Base-by-base conservation (phyloP, 2,329 filamentous ascomycete species). In the Penicillium sp. region DNA sequence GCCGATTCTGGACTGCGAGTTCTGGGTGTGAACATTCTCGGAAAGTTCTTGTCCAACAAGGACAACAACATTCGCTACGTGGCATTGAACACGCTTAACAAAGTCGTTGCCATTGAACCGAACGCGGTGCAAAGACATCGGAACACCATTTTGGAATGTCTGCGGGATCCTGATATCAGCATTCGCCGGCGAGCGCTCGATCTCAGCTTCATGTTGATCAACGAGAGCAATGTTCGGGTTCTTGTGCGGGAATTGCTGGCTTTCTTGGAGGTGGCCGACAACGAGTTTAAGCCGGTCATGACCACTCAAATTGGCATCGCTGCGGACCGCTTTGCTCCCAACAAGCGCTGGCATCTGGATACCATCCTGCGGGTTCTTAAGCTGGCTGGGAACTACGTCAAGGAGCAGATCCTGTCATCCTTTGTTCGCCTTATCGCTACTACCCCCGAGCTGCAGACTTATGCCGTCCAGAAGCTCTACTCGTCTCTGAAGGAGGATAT, bases 11-110 rank as follows among this genome's bases (percentile, higher is more conserved):
- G 95, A 37, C 80, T 99, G 63, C 85, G 96, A 52, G 95, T 99
- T 22, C 84, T 99, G 27, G 95, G 95, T 70, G 95, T 99, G 68
- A 99, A 99, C 74, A 99, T 99, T 65, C 86, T 99, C 24, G 95
- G 96, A 74, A 99, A 98, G 75, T 99, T 99, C 79, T 79, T 99
- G 62, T 89, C 93, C n/a, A 99, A 99, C 81, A 89, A 94, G 68
- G 95, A 99, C 78, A 99, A 99, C 82, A 99, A 99, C 74, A 99
- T 99, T 70, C 89, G 95, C 76, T 99, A 99, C 72, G 95, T 99
- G 53, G 95, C 95, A 18, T 82, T 99, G 53, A 99, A 99, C 77
- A 99, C 95, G 0, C 82, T 99, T 51, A 96, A 97, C 79, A 98
- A 97, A 78, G 95, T 99, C 18, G 95, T 99, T 49, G 95, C 95